These are phyloP conservation scores for Citrullus amarus DNA, from an alignment of 306 rosid genomes.

Conservation along the genomic window DNA sequence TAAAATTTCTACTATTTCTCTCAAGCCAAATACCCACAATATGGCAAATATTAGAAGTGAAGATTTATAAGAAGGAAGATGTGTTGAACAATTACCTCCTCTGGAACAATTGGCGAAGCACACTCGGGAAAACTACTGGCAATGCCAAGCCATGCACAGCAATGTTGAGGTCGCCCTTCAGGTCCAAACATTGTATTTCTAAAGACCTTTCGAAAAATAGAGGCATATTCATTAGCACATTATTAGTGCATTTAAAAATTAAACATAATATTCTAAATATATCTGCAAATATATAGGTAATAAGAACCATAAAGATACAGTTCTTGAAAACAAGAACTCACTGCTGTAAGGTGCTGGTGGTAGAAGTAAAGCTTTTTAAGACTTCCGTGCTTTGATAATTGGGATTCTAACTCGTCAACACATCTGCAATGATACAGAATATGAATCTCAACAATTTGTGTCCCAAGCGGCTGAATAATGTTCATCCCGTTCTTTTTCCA, in stretches of 20 bases:
- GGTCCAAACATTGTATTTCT: conserved; percentile 99
- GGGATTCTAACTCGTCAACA: conserved; percentile 85
- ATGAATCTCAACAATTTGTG: not conserved
- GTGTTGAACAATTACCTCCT: conserved; percentile 50
- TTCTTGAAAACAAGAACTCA: conserved; percentile 27
- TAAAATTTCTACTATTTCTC: not conserved
- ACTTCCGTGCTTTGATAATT: conserved; percentile 87
- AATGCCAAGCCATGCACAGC: conserved; percentile 98
- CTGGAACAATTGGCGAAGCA: conserved; percentile 81
- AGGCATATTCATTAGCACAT: not conserved
- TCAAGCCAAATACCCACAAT: not conserved
- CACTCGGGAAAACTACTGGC: conserved; percentile 99
- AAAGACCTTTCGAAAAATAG: conserved; percentile 46
- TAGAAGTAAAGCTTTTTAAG: conserved; percentile 83
- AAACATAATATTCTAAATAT: not conserved
- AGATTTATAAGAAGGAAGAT: conserved; percentile 5
- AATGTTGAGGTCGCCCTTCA: conserved; percentile 99
- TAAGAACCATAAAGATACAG: conserved; percentile 13
- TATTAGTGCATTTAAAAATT: conserved; percentile 14
- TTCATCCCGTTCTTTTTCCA: not conserved
- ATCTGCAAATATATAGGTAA: conserved; percentile 2
- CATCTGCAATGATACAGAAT: conserved; percentile 42
- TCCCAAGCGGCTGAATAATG: not conserved
- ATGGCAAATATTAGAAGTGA: not conserved
- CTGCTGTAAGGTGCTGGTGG: conserved; percentile 93